These are phyloP conservation scores for Pneumocystis jirovecii DNA, from an alignment of 1,139 yeast species.

Conservation along the genomic window DNA sequence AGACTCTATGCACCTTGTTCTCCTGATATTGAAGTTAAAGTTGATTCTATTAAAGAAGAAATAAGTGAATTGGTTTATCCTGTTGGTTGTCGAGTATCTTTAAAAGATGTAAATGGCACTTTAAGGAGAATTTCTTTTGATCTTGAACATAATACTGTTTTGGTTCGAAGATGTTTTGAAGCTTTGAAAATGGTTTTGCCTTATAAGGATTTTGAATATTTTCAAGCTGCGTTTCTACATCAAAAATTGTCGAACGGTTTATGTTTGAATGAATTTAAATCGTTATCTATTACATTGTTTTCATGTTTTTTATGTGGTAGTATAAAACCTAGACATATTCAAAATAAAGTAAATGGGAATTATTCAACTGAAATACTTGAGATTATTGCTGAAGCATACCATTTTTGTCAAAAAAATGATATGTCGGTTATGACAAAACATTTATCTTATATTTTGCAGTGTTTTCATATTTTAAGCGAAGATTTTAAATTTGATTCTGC, in stretches of 20 bases:
- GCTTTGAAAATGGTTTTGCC: slow-evolving; percentile 16
- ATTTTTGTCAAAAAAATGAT: slow-evolving; percentile 16
- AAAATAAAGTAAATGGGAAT: slow-evolving; percentile 45
- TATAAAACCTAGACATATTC: slow-evolving; percentile 45
- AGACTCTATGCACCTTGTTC: slow-evolving; percentile 1
- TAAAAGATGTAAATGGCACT: background rate
- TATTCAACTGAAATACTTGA: slow-evolving; percentile 16
- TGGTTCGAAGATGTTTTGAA: slow-evolving; percentile 16
- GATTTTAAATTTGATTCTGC: slow-evolving; percentile 50
- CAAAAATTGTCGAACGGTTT: slow-evolving; percentile 8
- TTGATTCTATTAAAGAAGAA: slow-evolving; percentile 1
- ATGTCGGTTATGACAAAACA: slow-evolving; percentile 34
- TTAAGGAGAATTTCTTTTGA: slow-evolving; percentile 6
- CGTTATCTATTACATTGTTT: slow-evolving; percentile 3
- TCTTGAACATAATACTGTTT: slow-evolving; percentile 13
- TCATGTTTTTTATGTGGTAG: slow-evolving; percentile 3
- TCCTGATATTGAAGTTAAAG: slow-evolving; percentile 6
- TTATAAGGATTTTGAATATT: slow-evolving; percentile 11
- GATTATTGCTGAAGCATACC: slow-evolving; percentile 13
- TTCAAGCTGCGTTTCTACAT: slow-evolving; percentile 8
- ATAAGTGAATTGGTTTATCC: background rate
- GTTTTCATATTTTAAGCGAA: slow-evolving; percentile 64
- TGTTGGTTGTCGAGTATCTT: slow-evolving; percentile 1
- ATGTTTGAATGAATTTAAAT: slow-evolving; percentile 15
- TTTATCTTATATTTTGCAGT: slow-evolving; percentile 48